A percentile compares a stretch with the other conserved stretches of the same genome.
Conservation (phyloP, 768 basidiomycete genomes). For the Collybia mongolica region DNA sequence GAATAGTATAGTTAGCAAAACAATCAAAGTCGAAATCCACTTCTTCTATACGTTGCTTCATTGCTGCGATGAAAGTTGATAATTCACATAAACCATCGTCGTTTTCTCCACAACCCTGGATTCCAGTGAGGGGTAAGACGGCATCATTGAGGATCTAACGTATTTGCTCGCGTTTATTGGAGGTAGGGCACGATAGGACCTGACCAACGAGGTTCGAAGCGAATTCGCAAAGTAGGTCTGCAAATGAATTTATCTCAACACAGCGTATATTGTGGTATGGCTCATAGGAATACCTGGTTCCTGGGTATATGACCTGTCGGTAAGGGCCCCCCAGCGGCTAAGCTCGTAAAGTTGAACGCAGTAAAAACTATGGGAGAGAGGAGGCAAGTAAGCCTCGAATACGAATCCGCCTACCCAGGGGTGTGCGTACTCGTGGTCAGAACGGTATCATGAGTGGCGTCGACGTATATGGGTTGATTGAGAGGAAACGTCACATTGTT, state of each 20-base stretch:
- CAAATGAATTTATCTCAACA: conserved; percentile 30
- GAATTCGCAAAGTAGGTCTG: conserved; percentile 30
- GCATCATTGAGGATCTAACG: conserved; percentile 76
- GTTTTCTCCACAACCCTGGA: conserved; percentile 56
- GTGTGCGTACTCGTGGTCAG: conserved; percentile 52
- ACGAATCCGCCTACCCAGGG: background rate
- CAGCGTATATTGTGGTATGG: conserved; percentile 36
- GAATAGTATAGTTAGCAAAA: conserved; percentile 45
- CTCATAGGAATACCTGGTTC: conserved; percentile 47
- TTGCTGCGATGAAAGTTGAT: conserved; percentile 53
- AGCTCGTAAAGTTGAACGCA: conserved; percentile 68
- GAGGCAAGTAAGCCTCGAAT: background rate
- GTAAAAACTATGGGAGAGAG: conserved; percentile 47
- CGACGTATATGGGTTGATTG: conserved; percentile 61
- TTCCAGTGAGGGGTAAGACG: conserved; percentile 63
- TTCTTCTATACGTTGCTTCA: conserved; percentile 52
- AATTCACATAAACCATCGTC: conserved; percentile 64
- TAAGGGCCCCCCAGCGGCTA: conserved; percentile 61
- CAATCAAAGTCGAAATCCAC: conserved; percentile 70
- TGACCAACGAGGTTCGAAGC: conserved; percentile 40
- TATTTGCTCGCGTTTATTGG: conserved; percentile 40
- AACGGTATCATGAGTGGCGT: conserved; percentile 74
- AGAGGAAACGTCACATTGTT: conserved; percentile 54
- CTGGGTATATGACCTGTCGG: conserved; percentile 58
- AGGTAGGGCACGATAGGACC: conserved; percentile 39